Percentiles rank a stretch among this genome's conserved stretches.
phyloP scores from a whole-genome alignment of 345 rosid genomes.

The Salix purpurea region DNA sequence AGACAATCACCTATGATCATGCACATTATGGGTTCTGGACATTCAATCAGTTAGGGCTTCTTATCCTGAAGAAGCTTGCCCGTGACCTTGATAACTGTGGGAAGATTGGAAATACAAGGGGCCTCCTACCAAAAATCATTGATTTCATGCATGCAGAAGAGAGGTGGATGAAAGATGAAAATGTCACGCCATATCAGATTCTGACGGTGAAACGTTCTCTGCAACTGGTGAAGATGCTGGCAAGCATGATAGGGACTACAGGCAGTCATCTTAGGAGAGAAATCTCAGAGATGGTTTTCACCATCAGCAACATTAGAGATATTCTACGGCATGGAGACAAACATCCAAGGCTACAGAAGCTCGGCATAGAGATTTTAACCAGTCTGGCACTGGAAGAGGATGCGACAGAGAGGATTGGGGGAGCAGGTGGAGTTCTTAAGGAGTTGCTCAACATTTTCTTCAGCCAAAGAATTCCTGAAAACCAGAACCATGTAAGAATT shows the following conservation, averaged over 20 bases:
- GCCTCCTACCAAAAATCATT: constrained; percentile 74
- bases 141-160: constrained; percentile 67
- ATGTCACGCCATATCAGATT: constrained; percentile 46
- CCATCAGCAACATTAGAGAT: constrained; percentile 76
- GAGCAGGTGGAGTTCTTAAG: constrained; percentile 73
- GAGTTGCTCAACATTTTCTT: constrained; percentile 76
- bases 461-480: constrained; percentile 25
- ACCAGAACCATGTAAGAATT: constrained; percentile 43
- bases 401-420: constrained; percentile 74
- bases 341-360: constrained; percentile 62
- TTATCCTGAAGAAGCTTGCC: constrained; percentile 71
- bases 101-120: constrained; percentile 85
- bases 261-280: constrained; percentile 72
- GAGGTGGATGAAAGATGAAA: constrained; percentile 43
- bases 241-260: constrained; percentile 67
- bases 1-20: constrained; percentile 39
- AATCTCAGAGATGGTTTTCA: constrained; percentile 85
- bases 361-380: constrained; percentile 66
- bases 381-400: constrained; percentile 68
- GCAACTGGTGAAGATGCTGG: constrained; percentile 77
- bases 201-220: constrained; percentile 66
- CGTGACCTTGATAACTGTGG: constrained; percentile 88
- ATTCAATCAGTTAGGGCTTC: constrained; percentile 75
- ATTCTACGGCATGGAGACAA: constrained; percentile 61
- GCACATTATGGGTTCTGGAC: constrained; percentile 55